These are phyloP conservation scores for Phytopythium oedochilum DNA, from an alignment of 352 stramenopile species.

Conservation along the genomic window DNA sequence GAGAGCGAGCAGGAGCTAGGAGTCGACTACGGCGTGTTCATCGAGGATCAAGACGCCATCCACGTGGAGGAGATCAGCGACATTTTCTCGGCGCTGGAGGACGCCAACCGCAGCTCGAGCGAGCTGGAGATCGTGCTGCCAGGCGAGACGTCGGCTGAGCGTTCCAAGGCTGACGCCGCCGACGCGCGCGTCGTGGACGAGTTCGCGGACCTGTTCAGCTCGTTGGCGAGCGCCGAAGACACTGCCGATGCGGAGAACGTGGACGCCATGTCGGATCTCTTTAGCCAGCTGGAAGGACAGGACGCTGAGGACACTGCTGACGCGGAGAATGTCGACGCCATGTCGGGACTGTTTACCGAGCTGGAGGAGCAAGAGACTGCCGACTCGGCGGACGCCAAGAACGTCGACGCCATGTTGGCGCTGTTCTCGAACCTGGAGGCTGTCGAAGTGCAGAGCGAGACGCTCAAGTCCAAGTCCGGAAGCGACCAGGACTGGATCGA, in stretches of 20 bases:
- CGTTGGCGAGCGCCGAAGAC: constrained; percentile 8
- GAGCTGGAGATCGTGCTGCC: constrained; percentile 4
- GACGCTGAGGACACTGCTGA: constrained; percentile 5
- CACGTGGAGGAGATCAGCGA: constrained; percentile 59
- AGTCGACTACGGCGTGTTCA: constrained; percentile 43
- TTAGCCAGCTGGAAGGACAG: constrained; percentile 5
- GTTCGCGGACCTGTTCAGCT: constrained; percentile 17
- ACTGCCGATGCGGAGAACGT: too few species aligned
- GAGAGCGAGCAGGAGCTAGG: constrained; percentile 30
- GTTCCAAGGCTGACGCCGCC: neutral
- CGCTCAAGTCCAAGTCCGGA: neutral
- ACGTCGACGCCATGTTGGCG: constrained; percentile 15
- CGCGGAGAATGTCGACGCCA: constrained; percentile 37
- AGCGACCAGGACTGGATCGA: constrained; percentile 38
- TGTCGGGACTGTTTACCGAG: constrained; percentile 43
- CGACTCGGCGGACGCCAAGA: constrained; percentile 10
- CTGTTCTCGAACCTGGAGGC: constrained; percentile 22
- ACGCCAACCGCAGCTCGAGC: constrained; percentile 12
- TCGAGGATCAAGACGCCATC: constrained; percentile 43
- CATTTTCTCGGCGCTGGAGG: constrained; percentile 35
- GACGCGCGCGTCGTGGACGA: constrained; percentile 29
- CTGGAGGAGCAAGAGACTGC: constrained; percentile 19
- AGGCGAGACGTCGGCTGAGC: neutral
- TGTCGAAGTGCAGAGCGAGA: neutral
- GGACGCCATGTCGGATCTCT: too few species aligned